Base-by-base conservation (phyloP, 2,329 filamentous ascomycete genomes). In the Claviceps paspali region DNA sequence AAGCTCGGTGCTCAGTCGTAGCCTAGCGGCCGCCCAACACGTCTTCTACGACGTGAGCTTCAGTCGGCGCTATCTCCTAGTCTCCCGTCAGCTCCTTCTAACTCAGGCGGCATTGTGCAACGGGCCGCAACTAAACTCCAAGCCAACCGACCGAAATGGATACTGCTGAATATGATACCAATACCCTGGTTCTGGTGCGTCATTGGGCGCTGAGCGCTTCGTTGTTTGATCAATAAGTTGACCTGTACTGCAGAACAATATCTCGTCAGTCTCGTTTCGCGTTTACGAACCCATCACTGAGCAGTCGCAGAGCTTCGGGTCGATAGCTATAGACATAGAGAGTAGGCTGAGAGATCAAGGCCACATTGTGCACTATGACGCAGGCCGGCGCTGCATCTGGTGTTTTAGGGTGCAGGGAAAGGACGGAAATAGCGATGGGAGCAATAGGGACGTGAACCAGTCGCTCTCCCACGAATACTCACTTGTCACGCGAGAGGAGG, bases 121-220 rank as follows among this genome's bases (percentile, higher is more conserved):
- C 34, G 27, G 24, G 29, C 33, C 19, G 28, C 36, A 31, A 15
- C 14, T 27, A 31, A 24, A 10, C 10, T n/a, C 10, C 31, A 15
- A 40, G 18, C 23, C 27, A 55, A 46, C 51, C 55, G 48, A 56
- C 52, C 68, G 70, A 68, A 52, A 76, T 76, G 72, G 72, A 76
- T 57, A 66, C 67, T 55, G 68, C 69, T 46, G 71, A 76, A 59
- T 74, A 73, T 56, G 70, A 73, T 51, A 76, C 72, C 52, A 76
- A 76, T 58, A 65, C 64, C 43, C 57, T 76, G 49, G 59, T 72
- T 50, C 63, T 75, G 60, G 72, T 76, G 47, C 49, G 68, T 60
- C 15, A 14, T 37, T 28, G 6, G 18, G 5, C n/a, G n/a, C 19
- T 7, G 18, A 37, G 22, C 17, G 14, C 12, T 15, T 29, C 34